These are phyloP conservation scores for Phylloporus arenicola DNA, from an alignment of 768 basidiomycete genomes.

Conservation along the genomic window DNA sequence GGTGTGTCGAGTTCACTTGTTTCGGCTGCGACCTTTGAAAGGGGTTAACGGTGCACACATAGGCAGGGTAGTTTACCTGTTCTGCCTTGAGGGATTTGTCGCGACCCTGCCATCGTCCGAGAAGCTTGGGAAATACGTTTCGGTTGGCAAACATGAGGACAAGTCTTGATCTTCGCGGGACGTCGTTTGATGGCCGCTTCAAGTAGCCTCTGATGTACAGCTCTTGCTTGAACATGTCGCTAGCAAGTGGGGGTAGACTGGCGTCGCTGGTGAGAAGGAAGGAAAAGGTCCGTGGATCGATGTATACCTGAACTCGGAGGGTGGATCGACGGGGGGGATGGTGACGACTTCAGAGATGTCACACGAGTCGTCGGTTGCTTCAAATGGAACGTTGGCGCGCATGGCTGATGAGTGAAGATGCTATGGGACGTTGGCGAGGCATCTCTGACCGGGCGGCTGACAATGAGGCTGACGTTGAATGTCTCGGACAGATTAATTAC, in stretches of 20 bases:
- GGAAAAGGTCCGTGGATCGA: not conserved
- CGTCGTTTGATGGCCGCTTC: constrained; percentile 8
- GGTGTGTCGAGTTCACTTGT: not conserved
- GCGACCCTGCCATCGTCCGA: constrained; percentile 20
- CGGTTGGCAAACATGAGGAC: constrained; percentile 1
- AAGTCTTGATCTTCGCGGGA: constrained; percentile 1
- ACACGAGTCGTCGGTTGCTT: not conserved
- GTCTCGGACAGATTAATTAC: not conserved
- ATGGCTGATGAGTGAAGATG: too few species aligned
- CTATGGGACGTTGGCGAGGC: too few species aligned
- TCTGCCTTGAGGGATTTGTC: constrained; percentile 7
- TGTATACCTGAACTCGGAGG: constrained; percentile 11
- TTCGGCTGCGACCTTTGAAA: constrained; percentile 4
- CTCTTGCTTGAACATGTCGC: constrained; percentile 26
- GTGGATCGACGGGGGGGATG: not conserved
- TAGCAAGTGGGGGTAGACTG: constrained; percentile 25
- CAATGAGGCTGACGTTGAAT: not conserved
- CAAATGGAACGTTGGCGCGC: too few species aligned
- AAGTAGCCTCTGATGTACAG: constrained; percentile 26
- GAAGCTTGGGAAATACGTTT: constrained; percentile 8
- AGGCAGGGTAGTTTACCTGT: constrained; percentile 10
- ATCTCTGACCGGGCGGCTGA: not conserved
- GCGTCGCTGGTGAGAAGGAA: not conserved
- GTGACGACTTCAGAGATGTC: constrained; percentile 9
- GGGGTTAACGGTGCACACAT: not conserved